These are phyloP conservation scores for Babesia divergens DNA, from an alignment of 169 alveolate species.

Conservation along the genomic window DNA sequence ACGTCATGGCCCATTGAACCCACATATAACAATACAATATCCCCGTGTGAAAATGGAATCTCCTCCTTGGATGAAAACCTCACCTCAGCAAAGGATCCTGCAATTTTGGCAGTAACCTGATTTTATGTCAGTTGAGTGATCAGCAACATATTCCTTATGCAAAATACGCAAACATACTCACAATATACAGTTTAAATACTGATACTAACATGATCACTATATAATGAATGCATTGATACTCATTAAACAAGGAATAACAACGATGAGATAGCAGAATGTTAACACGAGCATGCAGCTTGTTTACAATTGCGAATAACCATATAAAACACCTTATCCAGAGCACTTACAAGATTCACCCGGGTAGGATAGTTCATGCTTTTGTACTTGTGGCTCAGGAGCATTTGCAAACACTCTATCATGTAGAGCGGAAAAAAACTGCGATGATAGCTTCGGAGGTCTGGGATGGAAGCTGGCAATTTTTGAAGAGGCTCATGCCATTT, in stretches of 20 bases:
- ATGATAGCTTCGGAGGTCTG: conserved; percentile 36
- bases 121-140: background rate
- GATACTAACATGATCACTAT: too few relatives aligned
- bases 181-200: background rate
- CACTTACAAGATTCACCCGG: conserved; percentile 8
- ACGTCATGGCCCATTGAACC: conserved; percentile 17
- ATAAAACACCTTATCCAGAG: background rate
- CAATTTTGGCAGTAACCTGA: background rate
- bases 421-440: conserved; percentile 48
- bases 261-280: too few relatives aligned
- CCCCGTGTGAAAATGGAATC: conserved; percentile 36
- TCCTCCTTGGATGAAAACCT: background rate
- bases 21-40: conserved; percentile 28
- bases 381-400: conserved; percentile 47
- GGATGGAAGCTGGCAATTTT: conserved; percentile 23
- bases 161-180: background rate
- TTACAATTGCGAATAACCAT: too few relatives aligned
- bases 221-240: too few relatives aligned
- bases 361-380: conserved; percentile 29
- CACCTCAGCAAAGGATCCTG: conserved; percentile 26
- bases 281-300: too few relatives aligned
- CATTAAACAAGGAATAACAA: too few relatives aligned
- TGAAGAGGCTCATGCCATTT: conserved; percentile 53
- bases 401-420: conserved; percentile 66
- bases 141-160: background rate